phyloP scores from a whole-genome alignment of 2,329 filamentous ascomycete species.

The Botrytis fragariae region DNA sequence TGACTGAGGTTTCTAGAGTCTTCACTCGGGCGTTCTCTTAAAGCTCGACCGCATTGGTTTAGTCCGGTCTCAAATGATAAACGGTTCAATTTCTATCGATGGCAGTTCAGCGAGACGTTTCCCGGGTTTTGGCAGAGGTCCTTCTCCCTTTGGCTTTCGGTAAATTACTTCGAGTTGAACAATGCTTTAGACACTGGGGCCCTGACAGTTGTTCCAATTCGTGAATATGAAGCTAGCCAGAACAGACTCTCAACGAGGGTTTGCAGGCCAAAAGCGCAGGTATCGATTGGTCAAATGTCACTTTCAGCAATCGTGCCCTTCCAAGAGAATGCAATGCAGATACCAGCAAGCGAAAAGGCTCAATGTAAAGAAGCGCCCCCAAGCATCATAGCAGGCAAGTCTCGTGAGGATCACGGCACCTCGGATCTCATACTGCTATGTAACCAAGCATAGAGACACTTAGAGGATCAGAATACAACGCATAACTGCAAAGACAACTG shows the following conservation, averaged over 20 bases:
- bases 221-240: not conserved
- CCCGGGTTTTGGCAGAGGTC: not conserved
- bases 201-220: not conserved
- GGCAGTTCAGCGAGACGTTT: not conserved
- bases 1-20: not conserved
- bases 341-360: not conserved
- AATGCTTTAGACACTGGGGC: not conserved
- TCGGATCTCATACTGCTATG: not conserved
- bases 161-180: not conserved
- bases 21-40: not conserved
- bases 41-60: too few species aligned
- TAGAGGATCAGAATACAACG: not conserved
- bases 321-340: not conserved
- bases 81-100: not conserved
- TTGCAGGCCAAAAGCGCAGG: not conserved
- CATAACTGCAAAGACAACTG: not conserved
- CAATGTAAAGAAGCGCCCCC: not conserved
- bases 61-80: not conserved
- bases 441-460: not conserved
- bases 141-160: not conserved
- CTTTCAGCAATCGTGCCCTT: too few species aligned
- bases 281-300: not conserved
- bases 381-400: not conserved
- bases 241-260: not conserved
- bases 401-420: too few species aligned